Conservation (phyloP, 352 stramenopile species). For the Phytophthora nicotianae region DNA sequence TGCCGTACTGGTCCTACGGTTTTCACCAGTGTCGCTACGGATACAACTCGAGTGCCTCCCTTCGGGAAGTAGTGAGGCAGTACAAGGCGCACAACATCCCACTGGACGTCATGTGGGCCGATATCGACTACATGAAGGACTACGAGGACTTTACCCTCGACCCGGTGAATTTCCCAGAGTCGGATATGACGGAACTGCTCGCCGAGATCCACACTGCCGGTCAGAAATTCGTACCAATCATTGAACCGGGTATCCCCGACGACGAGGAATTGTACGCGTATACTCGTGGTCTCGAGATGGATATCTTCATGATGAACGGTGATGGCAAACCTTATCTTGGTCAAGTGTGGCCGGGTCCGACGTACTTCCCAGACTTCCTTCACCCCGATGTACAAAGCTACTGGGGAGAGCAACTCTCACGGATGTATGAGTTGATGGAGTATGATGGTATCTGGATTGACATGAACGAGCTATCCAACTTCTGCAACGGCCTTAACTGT, state of each 20-base stretch:
- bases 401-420: slow-evolving; percentile 69
- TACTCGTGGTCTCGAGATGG: slow-evolving; percentile 53
- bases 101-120: slow-evolving; percentile 61
- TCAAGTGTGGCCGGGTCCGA: slow-evolving; percentile 84
- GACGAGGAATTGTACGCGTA: slow-evolving; percentile 56
- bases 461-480: slow-evolving; percentile 90
- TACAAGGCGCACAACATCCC: slow-evolving; percentile 51
- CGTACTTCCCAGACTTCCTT: slow-evolving; percentile 84
- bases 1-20: slow-evolving; percentile 77
- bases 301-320: slow-evolving; percentile 82
- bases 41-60: slow-evolving; percentile 33
- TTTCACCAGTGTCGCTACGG: slow-evolving; percentile 73
- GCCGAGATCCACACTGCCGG: slow-evolving; percentile 52
- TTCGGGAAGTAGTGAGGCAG: slow-evolving; percentile 45
- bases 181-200: slow-evolving; percentile 42
- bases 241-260: slow-evolving; percentile 82
- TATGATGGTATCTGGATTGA: slow-evolving; percentile 88
- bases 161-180: slow-evolving; percentile 45
- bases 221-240: slow-evolving; percentile 79
- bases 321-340: slow-evolving; percentile 64
- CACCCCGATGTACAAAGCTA: slow-evolving; percentile 64
- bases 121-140: slow-evolving; percentile 71
- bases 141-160: slow-evolving; percentile 72
- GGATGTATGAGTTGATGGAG: slow-evolving; percentile 43
- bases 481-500: slow-evolving; percentile 56